Percentiles rank a stretch among this genome's conserved stretches.
phyloP scores from a whole-genome alignment of 768 basidiomycete genomes.

The Lactarius hengduanensis region DNA sequence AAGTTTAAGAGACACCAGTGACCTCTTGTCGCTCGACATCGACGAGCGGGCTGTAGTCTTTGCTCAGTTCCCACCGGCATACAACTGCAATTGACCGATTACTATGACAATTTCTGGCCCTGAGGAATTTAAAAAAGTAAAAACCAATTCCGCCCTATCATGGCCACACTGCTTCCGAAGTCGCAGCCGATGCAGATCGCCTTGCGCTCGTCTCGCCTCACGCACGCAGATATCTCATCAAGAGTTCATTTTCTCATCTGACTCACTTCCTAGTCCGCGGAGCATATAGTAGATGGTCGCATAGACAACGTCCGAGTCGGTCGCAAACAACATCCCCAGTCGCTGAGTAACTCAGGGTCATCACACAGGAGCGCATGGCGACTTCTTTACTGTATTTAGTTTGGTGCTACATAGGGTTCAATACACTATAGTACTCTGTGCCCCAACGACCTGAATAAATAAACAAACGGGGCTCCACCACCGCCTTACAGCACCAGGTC shows the following conservation, averaged over 20 bases:
- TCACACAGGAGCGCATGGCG: neutral
- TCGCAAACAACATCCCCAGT: neutral
- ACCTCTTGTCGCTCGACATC: no score
- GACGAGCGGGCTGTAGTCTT: no score
- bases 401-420: neutral
- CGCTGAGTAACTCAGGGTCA: neutral
- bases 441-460: neutral
- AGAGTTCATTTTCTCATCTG: neutral
- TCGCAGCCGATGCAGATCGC: neutral
- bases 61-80: no score
- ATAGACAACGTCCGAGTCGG: neutral
- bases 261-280: neutral
- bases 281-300: neutral
- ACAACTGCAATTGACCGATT: no score
- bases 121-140: no score
- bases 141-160: no score
- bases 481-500: slow-evolving; percentile 11
- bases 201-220: neutral
- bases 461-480: neutral
- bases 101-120: no score
- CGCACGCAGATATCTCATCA: neutral
- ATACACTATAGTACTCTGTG: neutral
- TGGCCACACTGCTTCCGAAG: neutral
- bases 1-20: neutral
- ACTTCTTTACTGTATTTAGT: neutral